Percentiles rank a stretch among this genome's conserved stretches.
Conservation (phyloP, 2,329 filamentous ascomycete genomes). For the Gnomoniopsis smithogilvyi region DNA sequence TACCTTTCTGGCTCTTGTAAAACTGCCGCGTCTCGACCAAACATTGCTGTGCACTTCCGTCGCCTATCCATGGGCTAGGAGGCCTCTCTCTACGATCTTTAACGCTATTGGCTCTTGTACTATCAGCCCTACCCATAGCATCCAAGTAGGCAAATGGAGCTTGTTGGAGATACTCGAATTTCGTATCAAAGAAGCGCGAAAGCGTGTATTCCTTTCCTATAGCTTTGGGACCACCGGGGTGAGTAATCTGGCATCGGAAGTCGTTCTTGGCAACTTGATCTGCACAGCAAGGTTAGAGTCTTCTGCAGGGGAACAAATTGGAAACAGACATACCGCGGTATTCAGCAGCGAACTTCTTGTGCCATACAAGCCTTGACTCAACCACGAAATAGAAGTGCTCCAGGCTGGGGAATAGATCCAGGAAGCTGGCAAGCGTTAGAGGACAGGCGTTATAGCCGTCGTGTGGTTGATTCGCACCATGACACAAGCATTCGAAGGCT, state of each 20-base stretch:
- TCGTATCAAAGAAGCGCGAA: conserved; percentile 2
- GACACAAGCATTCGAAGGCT: conserved; percentile 13
- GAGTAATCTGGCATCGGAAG: not conserved
- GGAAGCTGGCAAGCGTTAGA: conserved; percentile 19
- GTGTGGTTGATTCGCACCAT: not conserved
- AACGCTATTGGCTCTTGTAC: too few relatives aligned
- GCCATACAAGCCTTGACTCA: not conserved
- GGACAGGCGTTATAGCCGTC: conserved; percentile 20
- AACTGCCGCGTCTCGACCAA: not conserved
- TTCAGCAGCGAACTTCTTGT: not conserved
- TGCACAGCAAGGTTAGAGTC: not conserved
- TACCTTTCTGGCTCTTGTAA: not conserved
- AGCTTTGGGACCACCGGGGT: too few relatives aligned
- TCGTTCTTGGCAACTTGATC: not conserved
- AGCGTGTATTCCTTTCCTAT: not conserved
- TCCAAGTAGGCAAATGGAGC: not conserved
- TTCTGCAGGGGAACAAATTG: too few relatives aligned
- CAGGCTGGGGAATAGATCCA: conserved; percentile 26
- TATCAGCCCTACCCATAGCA: too few relatives aligned
- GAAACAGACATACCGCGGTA: not conserved
- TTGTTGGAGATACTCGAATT: conserved; percentile 11
- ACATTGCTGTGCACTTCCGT: not conserved
- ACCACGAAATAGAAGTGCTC: conserved; percentile 28
- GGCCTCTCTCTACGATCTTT: not conserved
- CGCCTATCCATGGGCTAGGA: not conserved